Base-by-base conservation (phyloP, 129 eudicot genomes). In the Flaveria brownii region DNA sequence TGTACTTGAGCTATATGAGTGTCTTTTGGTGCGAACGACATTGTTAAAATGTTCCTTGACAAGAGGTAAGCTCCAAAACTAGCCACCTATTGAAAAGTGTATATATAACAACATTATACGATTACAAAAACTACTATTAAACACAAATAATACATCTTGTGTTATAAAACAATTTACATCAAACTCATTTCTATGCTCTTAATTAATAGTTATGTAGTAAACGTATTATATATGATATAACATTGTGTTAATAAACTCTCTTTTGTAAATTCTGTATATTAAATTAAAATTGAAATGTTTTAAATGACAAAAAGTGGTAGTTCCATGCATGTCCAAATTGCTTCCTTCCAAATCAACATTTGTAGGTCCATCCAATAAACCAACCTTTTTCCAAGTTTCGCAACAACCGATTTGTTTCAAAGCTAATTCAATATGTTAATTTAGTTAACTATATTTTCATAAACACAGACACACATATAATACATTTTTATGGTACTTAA, bases 11-110 rank as follows among this genome's bases (percentile, higher is more conserved):
- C 98, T 84, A 81, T 87, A 54, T 94, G 98, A 11, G 97, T 88
- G 77, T 94, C 98, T 83, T 84, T 91, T 20, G 98, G 98, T 52
- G 98, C 98, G 85, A 94, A 94, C 71, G 98, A 94, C 87, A 91
- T 71, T 18, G 97, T 72, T 51, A 94, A 36, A 33, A 94, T 89
- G 68, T 91, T 77, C 46, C 89, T 87, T 2, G 98, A 94, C 39
- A 94, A 76, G 46, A 94, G 86, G 68, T 94, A 94, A 25, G 97
- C 98, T 56, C 98, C 98, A 84, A 85, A 87, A 74, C 97, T 94
- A 9, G 98, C 98, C 26, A 94, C 98, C 98, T 94, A 77, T 57
- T 68, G 0, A 20, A 41, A 68, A 22, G 0, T 0, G 2, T 7
- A 9, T 30, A 33, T 36, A 26, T 13, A 47, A 23, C 22, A 13